These are phyloP conservation scores for Physaria fendleri DNA, from an alignment of 345 rosid genomes.

Conservation along the genomic window DNA sequence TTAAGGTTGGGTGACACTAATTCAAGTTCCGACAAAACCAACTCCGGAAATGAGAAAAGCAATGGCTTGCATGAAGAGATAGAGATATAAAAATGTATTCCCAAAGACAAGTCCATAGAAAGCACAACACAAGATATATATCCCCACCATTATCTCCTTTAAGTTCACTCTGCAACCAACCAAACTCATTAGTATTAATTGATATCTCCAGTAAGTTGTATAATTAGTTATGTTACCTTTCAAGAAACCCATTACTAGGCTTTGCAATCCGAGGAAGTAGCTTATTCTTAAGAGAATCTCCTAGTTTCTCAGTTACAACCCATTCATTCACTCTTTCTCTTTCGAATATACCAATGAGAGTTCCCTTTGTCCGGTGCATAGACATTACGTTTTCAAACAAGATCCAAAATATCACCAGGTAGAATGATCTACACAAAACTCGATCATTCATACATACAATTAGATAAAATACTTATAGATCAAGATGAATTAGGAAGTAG, in stretches of 20 bases:
- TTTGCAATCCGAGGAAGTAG: slow-evolving; percentile 24
- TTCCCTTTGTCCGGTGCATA: slow-evolving; percentile 47
- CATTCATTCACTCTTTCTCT: slow-evolving; percentile 23
- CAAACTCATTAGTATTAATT: not conserved
- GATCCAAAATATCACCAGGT: slow-evolving; percentile 44
- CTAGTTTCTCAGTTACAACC: slow-evolving; percentile 18
- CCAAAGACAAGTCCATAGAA: slow-evolving; percentile 13
- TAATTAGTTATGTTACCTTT: no score
- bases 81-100: slow-evolving; percentile 5
- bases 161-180: slow-evolving; percentile 11
- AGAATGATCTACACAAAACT: slow-evolving; percentile 38
- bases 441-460: no score
- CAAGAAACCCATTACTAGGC: no score
- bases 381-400: slow-evolving; percentile 54
- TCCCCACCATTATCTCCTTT: slow-evolving; percentile 21
- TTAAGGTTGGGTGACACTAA: no score
- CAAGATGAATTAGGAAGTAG: no score
- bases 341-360: slow-evolving; percentile 33
- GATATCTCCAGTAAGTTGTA: no score
- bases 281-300: slow-evolving; percentile 43
- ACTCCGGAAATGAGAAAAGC: slow-evolving; percentile 20
- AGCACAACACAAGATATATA: slow-evolving; percentile 11
- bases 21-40: slow-evolving; percentile 21
- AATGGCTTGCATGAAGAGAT: slow-evolving; percentile 10
- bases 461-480: no score